A percentile compares a stretch with the other conserved stretches of the same genome.
Conservation (phyloP, 73 alveolate genomes). For the Paraurostyla sp. region DNA sequence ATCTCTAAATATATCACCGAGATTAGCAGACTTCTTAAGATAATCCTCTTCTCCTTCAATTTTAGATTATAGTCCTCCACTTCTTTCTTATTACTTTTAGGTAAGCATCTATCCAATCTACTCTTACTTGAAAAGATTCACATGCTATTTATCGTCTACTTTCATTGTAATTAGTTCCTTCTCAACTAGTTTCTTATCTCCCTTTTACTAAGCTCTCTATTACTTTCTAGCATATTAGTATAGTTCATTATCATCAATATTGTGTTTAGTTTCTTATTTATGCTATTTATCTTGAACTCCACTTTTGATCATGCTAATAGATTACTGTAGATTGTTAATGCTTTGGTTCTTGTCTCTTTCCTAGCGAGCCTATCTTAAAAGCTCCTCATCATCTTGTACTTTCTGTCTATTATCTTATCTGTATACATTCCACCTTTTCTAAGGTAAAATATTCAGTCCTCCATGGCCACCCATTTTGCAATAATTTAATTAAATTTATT, state of each 20-base stretch:
- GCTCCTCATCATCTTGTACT: constrained; percentile 53
- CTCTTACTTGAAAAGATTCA: constrained; percentile 39
- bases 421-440: constrained; percentile 71
- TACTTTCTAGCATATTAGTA: constrained; percentile 9
- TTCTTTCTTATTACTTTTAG: constrained; percentile 7
- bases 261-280: neutral
- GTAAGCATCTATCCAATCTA: neutral
- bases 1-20: constrained; percentile 18
- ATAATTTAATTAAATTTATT: neutral
- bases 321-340: neutral
- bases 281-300: neutral
- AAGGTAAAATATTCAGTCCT: constrained; percentile 67
- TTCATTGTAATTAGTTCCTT: neutral
- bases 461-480: constrained; percentile 72
- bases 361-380: neutral
- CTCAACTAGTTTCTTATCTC: constrained; percentile 6
- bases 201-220: neutral
- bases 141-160: constrained; percentile 25
- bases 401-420: constrained; percentile 58
- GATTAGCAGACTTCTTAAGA: constrained; percentile 37
- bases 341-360: neutral
- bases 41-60: constrained; percentile 1
- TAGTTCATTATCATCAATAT: constrained; percentile 7
- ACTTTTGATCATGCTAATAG: neutral
- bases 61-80: neutral